Percentiles rank a stretch among this genome's conserved stretches.
Evolutionary conservation across 176 grass and related monocot species (phyloP).

Genomic region (Paspalum vaginatum): DNA sequence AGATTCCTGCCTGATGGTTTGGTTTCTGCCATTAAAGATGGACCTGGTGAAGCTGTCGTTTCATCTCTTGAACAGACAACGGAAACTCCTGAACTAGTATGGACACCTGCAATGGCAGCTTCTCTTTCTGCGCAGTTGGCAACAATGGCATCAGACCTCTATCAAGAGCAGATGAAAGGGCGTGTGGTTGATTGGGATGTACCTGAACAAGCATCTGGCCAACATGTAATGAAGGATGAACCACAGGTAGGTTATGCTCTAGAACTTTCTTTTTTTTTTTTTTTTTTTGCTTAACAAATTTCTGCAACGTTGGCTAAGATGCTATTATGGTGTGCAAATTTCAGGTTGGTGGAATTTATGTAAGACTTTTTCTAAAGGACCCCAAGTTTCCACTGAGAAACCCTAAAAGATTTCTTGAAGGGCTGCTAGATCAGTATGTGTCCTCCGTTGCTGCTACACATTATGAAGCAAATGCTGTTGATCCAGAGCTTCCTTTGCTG

Average conservation of each 20-base stretch:
- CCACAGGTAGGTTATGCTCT: constrained; percentile 76
- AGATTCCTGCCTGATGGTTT: constrained; percentile 96
- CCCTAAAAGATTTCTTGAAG: constrained; percentile 99
- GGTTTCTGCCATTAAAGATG: constrained; percentile 91
- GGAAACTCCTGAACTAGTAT: constrained; percentile 99
- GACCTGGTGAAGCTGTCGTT: constrained; percentile 93
- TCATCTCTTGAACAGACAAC: constrained; percentile 90
- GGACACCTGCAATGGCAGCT: constrained; percentile 97
- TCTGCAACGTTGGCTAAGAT: constrained; percentile 37
- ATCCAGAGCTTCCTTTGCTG: constrained; percentile 90
- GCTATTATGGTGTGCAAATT: constrained; percentile 44
- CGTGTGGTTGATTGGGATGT: constrained; percentile 97
- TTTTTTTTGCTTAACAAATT: not conserved
- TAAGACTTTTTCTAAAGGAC: constrained; percentile 96
- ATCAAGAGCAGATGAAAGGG: constrained; percentile 98
- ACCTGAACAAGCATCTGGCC: constrained; percentile 92
- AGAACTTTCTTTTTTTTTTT: constrained; percentile 2
- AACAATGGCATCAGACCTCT: constrained; percentile 91
- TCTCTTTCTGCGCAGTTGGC: constrained; percentile 95
- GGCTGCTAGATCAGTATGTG: constrained; percentile 96
- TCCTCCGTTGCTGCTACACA: constrained; percentile 95
- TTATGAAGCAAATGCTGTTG: constrained; percentile 75
- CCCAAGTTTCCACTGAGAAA: constrained; percentile 99
- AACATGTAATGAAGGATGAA: constrained; percentile 99
- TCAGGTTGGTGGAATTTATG: constrained; percentile 99